A percentile compares a stretch with the other conserved stretches of the same genome.
These are phyloP conservation scores for Globisporangium sylvaticum DNA, from an alignment of 352 stramenopile species.

Conservation along the genomic window DNA sequence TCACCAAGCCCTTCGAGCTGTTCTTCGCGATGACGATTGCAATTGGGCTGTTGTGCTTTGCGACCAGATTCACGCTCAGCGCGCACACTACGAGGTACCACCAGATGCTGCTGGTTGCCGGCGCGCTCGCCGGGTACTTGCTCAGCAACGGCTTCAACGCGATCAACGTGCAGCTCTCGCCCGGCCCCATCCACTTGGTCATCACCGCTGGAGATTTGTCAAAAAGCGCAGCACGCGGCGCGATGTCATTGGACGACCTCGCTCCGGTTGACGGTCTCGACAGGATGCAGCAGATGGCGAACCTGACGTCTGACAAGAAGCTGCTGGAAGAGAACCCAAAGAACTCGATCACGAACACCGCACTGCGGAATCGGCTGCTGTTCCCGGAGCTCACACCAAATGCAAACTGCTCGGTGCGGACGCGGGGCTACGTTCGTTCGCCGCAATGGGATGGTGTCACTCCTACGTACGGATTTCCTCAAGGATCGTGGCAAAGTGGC, in stretches of 20 bases:
- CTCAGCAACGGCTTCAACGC: slow-evolving; percentile 23
- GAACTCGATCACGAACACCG: slow-evolving; percentile 9
- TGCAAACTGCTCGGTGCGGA: background rate
- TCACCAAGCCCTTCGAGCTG: slow-evolving; percentile 19
- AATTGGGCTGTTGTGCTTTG: slow-evolving; percentile 12
- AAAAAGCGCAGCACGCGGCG: background rate
- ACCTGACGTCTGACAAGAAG: background rate
- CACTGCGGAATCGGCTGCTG: background rate
- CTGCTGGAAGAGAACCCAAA: background rate
- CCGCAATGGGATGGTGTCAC: background rate
- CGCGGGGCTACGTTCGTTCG: background rate
- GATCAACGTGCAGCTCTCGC: slow-evolving; percentile 23
- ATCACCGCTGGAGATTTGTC: background rate
- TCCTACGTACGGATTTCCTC: background rate
- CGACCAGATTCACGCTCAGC: slow-evolving; percentile 3
- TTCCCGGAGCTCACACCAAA: background rate
- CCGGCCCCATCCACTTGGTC: background rate
- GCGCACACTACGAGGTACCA: background rate
- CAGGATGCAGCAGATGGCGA: background rate
- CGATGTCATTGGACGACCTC: background rate
- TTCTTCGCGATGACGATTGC: slow-evolving; percentile 17
- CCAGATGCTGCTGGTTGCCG: slow-evolving; percentile 6
- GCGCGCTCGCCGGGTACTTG: slow-evolving; percentile 14
- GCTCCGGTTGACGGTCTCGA: background rate
- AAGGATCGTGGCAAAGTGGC: background rate